phyloP scores from a whole-genome alignment of 148 eudicot genomes.

The Silene uniflora region DNA sequence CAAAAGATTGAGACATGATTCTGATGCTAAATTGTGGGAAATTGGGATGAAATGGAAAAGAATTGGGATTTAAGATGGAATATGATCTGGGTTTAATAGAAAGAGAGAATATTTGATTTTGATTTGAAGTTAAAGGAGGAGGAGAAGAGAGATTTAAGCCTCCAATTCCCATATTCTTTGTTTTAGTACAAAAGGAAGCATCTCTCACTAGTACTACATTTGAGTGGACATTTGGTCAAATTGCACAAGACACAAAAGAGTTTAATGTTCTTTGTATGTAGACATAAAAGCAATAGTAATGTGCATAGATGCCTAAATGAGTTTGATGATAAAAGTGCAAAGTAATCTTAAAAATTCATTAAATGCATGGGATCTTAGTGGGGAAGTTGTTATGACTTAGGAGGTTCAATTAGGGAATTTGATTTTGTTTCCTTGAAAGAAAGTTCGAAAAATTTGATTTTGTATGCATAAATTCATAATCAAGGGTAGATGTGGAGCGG shows the following conservation, averaged over 20 bases:
- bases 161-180: constrained; percentile 29
- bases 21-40: constrained; percentile 5
- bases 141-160: constrained; percentile 11
- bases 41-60: constrained; percentile 11
- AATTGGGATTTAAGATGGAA: background rate
- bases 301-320: background rate
- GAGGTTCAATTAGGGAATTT: background rate
- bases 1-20: constrained; percentile 28
- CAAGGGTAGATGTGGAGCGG: no score
- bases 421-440: no score
- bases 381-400: background rate
- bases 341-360: background rate
- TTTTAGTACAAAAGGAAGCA: background rate
- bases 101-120: constrained; percentile 4
- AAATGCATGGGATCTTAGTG: background rate
- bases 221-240: background rate
- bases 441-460: no score
- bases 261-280: background rate
- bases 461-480: no score
- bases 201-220: background rate
- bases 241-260: background rate
- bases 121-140: constrained; percentile 19
- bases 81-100: constrained; percentile 18
- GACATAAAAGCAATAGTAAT: background rate
- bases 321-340: background rate